Percentiles rank a stretch among this genome's conserved stretches.
Evolutionary conservation across 192 early-diverging fungal species (phyloP).

Genomic region (Funneliformis mosseae): DNA sequence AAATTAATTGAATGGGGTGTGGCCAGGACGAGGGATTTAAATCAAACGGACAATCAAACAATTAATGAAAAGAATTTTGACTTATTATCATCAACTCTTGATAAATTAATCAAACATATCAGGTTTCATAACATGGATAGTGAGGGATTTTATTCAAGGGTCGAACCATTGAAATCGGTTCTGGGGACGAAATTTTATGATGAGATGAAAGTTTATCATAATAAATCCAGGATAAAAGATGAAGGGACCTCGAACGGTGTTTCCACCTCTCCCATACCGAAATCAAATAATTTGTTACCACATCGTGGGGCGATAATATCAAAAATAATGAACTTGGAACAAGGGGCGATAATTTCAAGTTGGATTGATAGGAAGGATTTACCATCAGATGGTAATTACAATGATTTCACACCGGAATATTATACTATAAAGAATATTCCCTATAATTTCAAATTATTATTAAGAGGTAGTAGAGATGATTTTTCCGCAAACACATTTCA

Average conservation of each 20-base stretch:
- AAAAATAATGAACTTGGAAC: constrained; percentile 8
- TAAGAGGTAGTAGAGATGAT: constrained; percentile 27
- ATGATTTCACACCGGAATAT: too few species aligned
- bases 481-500: constrained; percentile 10
- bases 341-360: constrained; percentile 20
- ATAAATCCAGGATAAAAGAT: background rate
- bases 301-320: constrained; percentile 4
- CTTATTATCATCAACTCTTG: background rate
- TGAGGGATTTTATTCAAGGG: background rate
- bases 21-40: background rate
- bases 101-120: background rate
- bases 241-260: background rate
- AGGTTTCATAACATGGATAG: constrained; percentile 15
- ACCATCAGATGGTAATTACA: background rate
- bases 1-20: constrained; percentile 28
- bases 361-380: constrained; percentile 30
- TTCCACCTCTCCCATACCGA: background rate
- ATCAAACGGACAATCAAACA: background rate
- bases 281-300: constrained; percentile 6
- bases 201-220: background rate
- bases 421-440: constrained; percentile 7
- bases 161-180: background rate
- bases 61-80: background rate
- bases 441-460: constrained; percentile 24
- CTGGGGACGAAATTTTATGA: background rate